phyloP scores from a whole-genome alignment of 1,284 basidiomycete genomes.

The Rhodofomes roseus region DNA sequence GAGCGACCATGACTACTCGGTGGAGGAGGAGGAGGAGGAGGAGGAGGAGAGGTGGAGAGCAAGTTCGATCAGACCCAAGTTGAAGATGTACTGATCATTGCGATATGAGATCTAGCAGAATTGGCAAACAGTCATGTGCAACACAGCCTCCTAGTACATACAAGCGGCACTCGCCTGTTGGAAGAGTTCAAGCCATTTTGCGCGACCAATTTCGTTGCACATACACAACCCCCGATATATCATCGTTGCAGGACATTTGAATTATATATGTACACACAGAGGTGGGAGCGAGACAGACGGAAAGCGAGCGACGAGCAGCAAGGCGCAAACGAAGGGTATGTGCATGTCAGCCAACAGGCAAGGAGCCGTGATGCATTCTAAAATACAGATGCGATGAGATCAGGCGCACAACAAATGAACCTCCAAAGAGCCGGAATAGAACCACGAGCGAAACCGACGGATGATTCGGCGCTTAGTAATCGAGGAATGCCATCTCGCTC shows the following conservation, averaged over 20 bases:
- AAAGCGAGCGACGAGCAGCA: not conserved
- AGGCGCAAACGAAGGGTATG: not conserved
- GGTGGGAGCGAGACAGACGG: not conserved
- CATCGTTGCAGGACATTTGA: not conserved
- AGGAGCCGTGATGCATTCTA: not conserved
- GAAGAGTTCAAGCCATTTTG: no score
- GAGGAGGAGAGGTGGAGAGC: no score
- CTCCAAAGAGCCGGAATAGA: not conserved
- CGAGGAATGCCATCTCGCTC: constrained; percentile 67
- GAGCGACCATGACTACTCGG: no score
- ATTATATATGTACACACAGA: not conserved
- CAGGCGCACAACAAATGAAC: not conserved
- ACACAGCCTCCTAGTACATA: no score
- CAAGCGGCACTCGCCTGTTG: no score
- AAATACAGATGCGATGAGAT: not conserved
- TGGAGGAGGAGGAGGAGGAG: no score
- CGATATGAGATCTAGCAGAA: no score
- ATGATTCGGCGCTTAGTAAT: constrained; percentile 12
- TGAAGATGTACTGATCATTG: no score
- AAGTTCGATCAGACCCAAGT: no score
- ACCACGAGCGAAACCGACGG: not conserved
- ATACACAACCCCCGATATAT: not conserved
- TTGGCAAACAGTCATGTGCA: no score
- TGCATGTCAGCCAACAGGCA: not conserved
- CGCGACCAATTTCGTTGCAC: no score